These are phyloP conservation scores for Aspergillus sergii DNA, from an alignment of 2,329 filamentous ascomycete genomes.

Conservation along the genomic window DNA sequence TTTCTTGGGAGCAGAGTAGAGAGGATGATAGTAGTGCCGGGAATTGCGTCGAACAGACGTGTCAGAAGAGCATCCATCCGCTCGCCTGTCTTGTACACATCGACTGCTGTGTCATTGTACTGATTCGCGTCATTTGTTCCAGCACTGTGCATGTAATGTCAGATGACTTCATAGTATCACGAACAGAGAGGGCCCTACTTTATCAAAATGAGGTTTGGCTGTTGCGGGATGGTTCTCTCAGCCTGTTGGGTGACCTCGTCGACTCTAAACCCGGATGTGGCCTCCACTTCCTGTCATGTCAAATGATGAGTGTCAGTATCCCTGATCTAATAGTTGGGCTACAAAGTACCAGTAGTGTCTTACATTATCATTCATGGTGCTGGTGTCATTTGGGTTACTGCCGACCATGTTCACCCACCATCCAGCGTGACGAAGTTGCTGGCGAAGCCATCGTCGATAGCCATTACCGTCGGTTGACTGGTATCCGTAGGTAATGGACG, in stretches of 20 bases:
- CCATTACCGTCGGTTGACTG: constrained; percentile 13
- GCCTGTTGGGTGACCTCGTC: constrained; percentile 21
- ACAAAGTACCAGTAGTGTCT: not conserved
- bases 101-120: constrained; percentile 18
- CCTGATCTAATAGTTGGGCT: not conserved
- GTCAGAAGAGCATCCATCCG: constrained; percentile 30
- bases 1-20: constrained; percentile 35
- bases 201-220: constrained; percentile 31
- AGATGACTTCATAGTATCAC: not conserved
- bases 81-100: constrained; percentile 22
- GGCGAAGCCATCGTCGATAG: constrained; percentile 11
- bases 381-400: not conserved
- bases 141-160: constrained; percentile 20
- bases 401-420: constrained; percentile 20
- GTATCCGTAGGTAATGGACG: constrained; percentile 15
- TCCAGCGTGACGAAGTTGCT: constrained; percentile 8
- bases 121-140: constrained; percentile 36
- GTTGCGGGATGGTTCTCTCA: constrained; percentile 15
- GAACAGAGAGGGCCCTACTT: constrained; percentile 19
- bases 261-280: constrained; percentile 17
- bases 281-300: not conserved
- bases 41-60: constrained; percentile 24
- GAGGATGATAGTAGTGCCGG: constrained; percentile 32
- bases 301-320: not conserved
- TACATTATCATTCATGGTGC: constrained; percentile 22